phyloP scores from a whole-genome alignment of 2,329 filamentous ascomycete species.

The Mariannaea elegans region DNA sequence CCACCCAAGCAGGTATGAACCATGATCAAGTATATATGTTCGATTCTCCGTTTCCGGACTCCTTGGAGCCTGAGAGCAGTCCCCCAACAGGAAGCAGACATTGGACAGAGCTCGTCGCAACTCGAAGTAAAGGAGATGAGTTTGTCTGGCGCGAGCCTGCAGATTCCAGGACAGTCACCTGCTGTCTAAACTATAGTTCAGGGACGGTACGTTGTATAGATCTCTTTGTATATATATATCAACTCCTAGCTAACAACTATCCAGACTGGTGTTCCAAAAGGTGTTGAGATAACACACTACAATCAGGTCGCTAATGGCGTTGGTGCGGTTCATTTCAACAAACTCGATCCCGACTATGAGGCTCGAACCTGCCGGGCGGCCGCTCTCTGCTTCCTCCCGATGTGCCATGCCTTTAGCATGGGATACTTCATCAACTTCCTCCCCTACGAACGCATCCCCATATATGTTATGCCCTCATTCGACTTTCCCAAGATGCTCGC shows the following conservation, averaged over 20 bases:
- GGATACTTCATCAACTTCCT: slow-evolving; percentile 72
- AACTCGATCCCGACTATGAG: slow-evolving; percentile 60
- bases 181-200: slow-evolving; percentile 81
- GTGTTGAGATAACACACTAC: slow-evolving; percentile 81
- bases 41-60: slow-evolving; percentile 63
- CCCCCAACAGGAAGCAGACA: slow-evolving; percentile 48
- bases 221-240: not conserved
- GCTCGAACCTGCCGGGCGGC: slow-evolving; percentile 49
- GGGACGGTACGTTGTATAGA: slow-evolving; percentile 59
- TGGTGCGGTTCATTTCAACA: slow-evolving; percentile 59
- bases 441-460: slow-evolving; percentile 65
- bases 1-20: slow-evolving; percentile 63
- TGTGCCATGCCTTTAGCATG: slow-evolving; percentile 81
- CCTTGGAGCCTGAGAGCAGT: slow-evolving; percentile 28
- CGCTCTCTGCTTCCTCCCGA: slow-evolving; percentile 75
- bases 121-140: slow-evolving; percentile 57
- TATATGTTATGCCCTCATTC: slow-evolving; percentile 83
- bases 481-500: slow-evolving; percentile 78
- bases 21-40: slow-evolving; percentile 70
- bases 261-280: slow-evolving; percentile 80
- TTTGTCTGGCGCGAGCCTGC: slow-evolving; percentile 72
- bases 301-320: slow-evolving; percentile 78
- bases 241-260: slow-evolving; percentile 3
- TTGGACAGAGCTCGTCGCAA: slow-evolving; percentile 70
- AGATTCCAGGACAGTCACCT: slow-evolving; percentile 61